These are phyloP conservation scores for Alternaria arbusti DNA, from an alignment of 2,329 filamentous ascomycete species.

Conservation along the genomic window DNA sequence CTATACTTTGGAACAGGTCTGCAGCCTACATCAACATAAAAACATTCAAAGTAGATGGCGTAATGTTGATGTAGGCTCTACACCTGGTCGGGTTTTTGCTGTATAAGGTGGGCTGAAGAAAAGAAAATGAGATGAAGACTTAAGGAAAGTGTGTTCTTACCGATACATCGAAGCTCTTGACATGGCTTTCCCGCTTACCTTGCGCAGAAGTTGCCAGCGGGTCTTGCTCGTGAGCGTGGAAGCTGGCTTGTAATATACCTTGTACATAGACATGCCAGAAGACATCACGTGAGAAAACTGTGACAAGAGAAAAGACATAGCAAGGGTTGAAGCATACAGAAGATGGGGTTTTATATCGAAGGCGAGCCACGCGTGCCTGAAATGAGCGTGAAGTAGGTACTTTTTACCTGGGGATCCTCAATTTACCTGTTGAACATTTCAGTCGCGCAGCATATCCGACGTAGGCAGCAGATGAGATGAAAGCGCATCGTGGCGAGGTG, in stretches of 20 bases:
- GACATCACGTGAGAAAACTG: not conserved
- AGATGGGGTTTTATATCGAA: not conserved
- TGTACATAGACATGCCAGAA: not conserved
- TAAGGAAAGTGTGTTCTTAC: not conserved
- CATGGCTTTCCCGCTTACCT: not conserved
- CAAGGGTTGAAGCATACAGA: not conserved
- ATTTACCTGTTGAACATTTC: too few species aligned
- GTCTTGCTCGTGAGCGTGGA: not conserved
- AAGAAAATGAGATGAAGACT: conserved; percentile 1
- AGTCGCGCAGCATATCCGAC: too few species aligned
- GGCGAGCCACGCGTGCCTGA: not conserved
- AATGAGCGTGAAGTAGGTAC: not conserved
- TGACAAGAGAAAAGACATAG: too few species aligned
- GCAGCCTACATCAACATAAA: not conserved
- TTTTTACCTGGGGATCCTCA: not conserved
- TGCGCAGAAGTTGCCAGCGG: not conserved
- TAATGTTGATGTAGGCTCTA: not conserved
- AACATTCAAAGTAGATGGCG: not conserved
- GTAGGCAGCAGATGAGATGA: too few species aligned
- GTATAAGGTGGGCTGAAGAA: not conserved
- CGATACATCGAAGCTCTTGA: not conserved
- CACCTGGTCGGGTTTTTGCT: not conserved
- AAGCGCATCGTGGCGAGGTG: not conserved
- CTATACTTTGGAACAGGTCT: too few species aligned
- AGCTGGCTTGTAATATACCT: too few species aligned